phyloP scores from a whole-genome alignment of 495 filamentous ascomycete species.

The Glonium stellatum region DNA sequence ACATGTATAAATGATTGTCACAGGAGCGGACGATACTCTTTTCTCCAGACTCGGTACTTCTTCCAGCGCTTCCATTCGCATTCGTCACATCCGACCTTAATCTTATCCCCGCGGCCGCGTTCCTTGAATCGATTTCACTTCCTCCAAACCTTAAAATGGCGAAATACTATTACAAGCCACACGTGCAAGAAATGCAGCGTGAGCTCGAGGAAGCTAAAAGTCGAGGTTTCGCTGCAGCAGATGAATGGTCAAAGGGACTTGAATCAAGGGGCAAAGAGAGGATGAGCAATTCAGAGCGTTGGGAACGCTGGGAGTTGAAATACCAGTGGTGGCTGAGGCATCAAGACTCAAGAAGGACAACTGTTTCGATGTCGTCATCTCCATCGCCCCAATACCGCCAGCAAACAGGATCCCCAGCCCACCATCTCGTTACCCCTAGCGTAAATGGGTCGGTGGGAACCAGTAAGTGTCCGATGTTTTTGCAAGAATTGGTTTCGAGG shows the following conservation, averaged over 20 bases:
- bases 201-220: constrained; percentile 52
- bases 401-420: constrained; percentile 10
- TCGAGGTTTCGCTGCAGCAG: constrained; percentile 53
- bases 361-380: constrained; percentile 37
- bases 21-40: constrained; percentile 63
- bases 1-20: constrained; percentile 7
- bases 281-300: constrained; percentile 52
- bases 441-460: background rate
- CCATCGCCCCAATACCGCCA: constrained; percentile 18
- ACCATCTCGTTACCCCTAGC: background rate
- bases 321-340: constrained; percentile 27
- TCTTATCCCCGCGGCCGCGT: constrained; percentile 44
- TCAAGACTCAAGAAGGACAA: constrained; percentile 29
- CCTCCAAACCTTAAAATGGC: constrained; percentile 46
- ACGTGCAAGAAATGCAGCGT: constrained; percentile 48
- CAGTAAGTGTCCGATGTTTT: background rate
- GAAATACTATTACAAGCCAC: constrained; percentile 54
- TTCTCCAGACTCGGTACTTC: constrained; percentile 48
- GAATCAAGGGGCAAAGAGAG: constrained; percentile 50
- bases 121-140: constrained; percentile 42
- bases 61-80: constrained; percentile 57
- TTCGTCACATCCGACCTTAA: constrained; percentile 52
- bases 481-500: background rate
- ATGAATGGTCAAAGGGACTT: constrained; percentile 72
- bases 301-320: constrained; percentile 60